Base-by-base conservation (phyloP, 1,139 yeast genomes). In the Suhomyces coccinellae region DNA sequence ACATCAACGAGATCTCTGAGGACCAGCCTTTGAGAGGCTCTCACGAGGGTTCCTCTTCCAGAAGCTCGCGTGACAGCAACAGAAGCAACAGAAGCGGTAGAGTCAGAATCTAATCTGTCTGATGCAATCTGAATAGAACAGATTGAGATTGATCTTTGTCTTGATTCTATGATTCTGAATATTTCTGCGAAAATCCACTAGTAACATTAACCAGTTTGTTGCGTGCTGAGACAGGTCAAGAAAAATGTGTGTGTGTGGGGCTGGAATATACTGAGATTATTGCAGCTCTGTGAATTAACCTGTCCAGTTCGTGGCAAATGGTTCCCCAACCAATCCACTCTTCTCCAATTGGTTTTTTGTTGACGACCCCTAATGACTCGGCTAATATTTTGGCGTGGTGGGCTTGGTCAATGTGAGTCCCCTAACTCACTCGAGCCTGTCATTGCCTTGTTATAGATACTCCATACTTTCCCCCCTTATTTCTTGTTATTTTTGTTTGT, bases 221-320 rank as follows among this genome's bases (percentile, higher is more conserved):
- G 20, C 17, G 20, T 28, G 12, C 29, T 29, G 30, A 29, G 29
- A 33, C 29, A 38, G 49, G 47, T 46, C 52, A 49, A 41, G 45
- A 53, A 52, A 49, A 49, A 42, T 34, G 47, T 47, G 53, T 52
- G 55, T 52, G 54, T 52, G 54, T 49, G 47, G 45, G 40, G 40
- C 26, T 27, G 44, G 43, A 38, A 41, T 42, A 46, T 43, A 33
- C 43, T 49, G 51, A 50, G 42, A 33, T 39, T 37, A 38, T 42
- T 46, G 38, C 36, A 38, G 17, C 40, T 39, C 43, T 38, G 30
- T 41, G 45, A 44, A 47, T 44, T 47, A 45, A 45, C 50, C 45
- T 24, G 26, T 20, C 28, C 29, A 15, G 35, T 28, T 3, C 10
- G 7, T 6, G 26, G 10, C 13, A 24, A 36, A 36, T 29, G 29